Conservation (phyloP, 1,284 basidiomycete genomes). For the Porphyrellus sp. region DNA sequence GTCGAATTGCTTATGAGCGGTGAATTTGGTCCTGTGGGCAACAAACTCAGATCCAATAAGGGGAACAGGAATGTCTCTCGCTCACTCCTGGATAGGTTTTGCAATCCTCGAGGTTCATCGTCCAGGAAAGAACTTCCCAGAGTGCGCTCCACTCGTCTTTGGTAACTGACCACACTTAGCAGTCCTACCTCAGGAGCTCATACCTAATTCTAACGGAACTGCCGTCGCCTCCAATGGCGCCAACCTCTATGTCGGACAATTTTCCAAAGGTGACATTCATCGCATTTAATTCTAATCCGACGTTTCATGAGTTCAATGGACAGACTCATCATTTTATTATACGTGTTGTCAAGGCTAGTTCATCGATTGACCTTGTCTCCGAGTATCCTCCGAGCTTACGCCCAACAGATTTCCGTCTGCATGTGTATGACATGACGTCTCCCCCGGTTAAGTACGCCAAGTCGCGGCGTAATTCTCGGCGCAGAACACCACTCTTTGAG, state of each 20-base stretch:
- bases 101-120: slow-evolving; percentile 36
- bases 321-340: slow-evolving; percentile 80
- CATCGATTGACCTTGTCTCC: neutral
- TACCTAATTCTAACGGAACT: slow-evolving; percentile 87
- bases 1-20: slow-evolving; percentile 72
- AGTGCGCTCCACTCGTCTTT: slow-evolving; percentile 37
- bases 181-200: slow-evolving; percentile 50
- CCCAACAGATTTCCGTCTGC: slow-evolving; percentile 74
- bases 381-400: slow-evolving; percentile 10
- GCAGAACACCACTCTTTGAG: slow-evolving; percentile 14
- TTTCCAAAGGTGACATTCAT: slow-evolving; percentile 61
- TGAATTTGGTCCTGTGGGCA: slow-evolving; percentile 76
- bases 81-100: slow-evolving; percentile 44
- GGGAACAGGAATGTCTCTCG: slow-evolving; percentile 45
- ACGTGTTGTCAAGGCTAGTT: slow-evolving; percentile 72
- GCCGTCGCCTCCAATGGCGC: slow-evolving; percentile 79
- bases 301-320: slow-evolving; percentile 3
- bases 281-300: slow-evolving; percentile 23
- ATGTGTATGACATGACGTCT: slow-evolving; percentile 80
- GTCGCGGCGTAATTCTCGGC: slow-evolving; percentile 18
- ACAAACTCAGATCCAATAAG: slow-evolving; percentile 44
- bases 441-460: slow-evolving; percentile 37
- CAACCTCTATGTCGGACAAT: slow-evolving; percentile 93
- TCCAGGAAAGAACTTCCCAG: slow-evolving; percentile 53
- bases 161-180: slow-evolving; percentile 4